phyloP scores from a whole-genome alignment of 768 basidiomycete species.

The Mycena maculata region DNA sequence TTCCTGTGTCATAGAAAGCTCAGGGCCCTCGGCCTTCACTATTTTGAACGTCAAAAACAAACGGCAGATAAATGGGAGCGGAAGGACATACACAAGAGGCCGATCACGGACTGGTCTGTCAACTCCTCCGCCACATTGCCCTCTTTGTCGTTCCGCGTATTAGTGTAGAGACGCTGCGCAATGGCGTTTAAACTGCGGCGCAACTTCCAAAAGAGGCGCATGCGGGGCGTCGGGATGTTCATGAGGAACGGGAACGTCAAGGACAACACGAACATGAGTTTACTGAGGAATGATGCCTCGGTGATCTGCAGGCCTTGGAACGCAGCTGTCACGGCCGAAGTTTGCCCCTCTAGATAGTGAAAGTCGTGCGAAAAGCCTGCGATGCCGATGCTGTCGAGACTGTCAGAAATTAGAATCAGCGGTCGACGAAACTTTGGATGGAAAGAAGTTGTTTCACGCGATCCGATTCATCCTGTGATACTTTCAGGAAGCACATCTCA shows the following conservation, averaged over 20 bases:
- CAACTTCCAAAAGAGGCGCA: conserved; percentile 6
- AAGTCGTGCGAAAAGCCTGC: conserved; percentile 60
- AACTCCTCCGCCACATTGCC: not conserved
- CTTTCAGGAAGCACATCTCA: too few relatives aligned
- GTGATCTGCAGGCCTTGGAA: conserved; percentile 39
- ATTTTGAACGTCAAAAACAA: not conserved
- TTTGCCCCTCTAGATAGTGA: conserved; percentile 50
- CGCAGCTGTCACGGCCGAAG: conserved; percentile 36
- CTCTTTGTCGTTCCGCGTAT: conserved; percentile 21
- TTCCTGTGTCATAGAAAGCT: conserved; percentile 37
- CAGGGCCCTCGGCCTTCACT: conserved; percentile 30
- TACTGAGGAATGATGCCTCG: not conserved
- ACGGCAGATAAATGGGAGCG: not conserved
- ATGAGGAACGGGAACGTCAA: conserved; percentile 26
- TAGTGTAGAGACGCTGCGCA: conserved; percentile 18
- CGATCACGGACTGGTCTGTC: conserved; percentile 31
- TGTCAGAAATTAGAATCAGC: too few relatives aligned
- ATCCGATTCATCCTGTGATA: too few relatives aligned
- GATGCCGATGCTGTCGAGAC: conserved; percentile 58
- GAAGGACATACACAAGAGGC: not conserved
- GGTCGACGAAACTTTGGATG: too few relatives aligned
- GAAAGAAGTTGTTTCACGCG: too few relatives aligned
- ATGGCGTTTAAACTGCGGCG: conserved; percentile 16
- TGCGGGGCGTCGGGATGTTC: conserved; percentile 19
- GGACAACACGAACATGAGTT: conserved; percentile 28